A percentile compares a stretch with the other conserved stretches of the same genome.
Conservation (phyloP, 495 filamentous ascomycete genomes). For the Platismatia glauca region DNA sequence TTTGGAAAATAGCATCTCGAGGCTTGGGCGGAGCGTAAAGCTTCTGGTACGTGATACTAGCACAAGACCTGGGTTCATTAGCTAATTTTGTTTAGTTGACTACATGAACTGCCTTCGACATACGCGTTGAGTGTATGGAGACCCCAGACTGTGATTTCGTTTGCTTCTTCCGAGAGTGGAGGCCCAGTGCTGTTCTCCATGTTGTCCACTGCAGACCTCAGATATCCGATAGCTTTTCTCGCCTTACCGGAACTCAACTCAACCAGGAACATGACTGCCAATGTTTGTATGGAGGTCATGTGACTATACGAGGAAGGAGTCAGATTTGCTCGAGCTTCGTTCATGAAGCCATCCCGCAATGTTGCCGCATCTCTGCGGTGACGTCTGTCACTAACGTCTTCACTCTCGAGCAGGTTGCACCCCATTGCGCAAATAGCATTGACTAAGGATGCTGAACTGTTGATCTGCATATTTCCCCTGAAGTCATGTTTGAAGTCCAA, state of each 20-base stretch:
- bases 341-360: conserved; percentile 29
- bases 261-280: conserved; percentile 31
- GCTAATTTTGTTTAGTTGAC: neutral
- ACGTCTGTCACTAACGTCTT: conserved; percentile 10
- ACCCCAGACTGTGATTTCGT: conserved; percentile 21
- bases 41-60: conserved; percentile 21
- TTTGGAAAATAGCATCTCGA: conserved; percentile 5
- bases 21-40: conserved; percentile 15
- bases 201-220: conserved; percentile 25
- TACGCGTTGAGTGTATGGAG: conserved; percentile 23
- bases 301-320: conserved; percentile 18
- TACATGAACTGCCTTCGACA: neutral
- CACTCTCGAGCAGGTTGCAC: conserved; percentile 28
- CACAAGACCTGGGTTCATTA: conserved; percentile 15
- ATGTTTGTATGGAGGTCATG: conserved; percentile 29
- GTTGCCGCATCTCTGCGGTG: conserved; percentile 22
- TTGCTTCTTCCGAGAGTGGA: conserved; percentile 13
- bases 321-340: conserved; percentile 25
- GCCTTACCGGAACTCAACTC: conserved; percentile 27
- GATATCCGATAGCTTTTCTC: conserved; percentile 29
- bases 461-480: conserved; percentile 20
- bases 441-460: conserved; percentile 31
- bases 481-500: conserved; percentile 30
- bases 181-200: conserved; percentile 10
- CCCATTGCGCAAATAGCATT: conserved; percentile 38